Evolutionary conservation across 2,329 filamentous ascomycete genomes (phyloP), one percentile per base, ranked within the genome.

Genomic region (Beauveria sp.): DNA sequence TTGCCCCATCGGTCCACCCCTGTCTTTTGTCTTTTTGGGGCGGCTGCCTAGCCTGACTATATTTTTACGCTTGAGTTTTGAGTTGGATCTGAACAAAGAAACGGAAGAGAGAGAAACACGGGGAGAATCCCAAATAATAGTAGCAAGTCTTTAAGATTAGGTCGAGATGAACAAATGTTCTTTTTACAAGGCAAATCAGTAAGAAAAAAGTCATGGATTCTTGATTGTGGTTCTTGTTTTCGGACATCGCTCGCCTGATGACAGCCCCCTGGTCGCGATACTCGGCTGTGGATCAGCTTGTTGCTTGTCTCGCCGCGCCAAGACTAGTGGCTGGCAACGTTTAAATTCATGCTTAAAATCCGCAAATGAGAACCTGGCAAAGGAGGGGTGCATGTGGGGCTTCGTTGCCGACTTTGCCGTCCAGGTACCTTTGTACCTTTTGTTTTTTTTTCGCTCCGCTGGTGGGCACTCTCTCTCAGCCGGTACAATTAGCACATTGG

Each of bases 311-410:
- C 43, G 59, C 68, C 65, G 67, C 72, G 76, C 76, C 75, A 78
- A 78, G 76, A 67, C 67, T 57, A 71, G 72, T 76, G 74, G 74
- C 76, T 75, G 73, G 72, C 73, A 77, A 78, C 75, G 76, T 75
- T 78, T 78, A 78, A 78, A 78, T 77, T 77, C 76, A 78, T 78
- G 76, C 76, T 78, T 78, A 78, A 78, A 77, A 71, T 66, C 71
- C 67, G 66, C 65, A 63, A 61, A 61, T 57, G 3, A 60, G 45
- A 52, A 46, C n/a, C 55, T 12, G 10, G 7, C 45, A 38, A 38
- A n/a, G 31, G 53, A 22, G 48, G 52, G 26, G 57, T 50, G 49
- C 18, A 4, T 3, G 45, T 57, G 62, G 51, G 43, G 52, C 62
- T 14, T 40, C 40, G 52, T 31, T 61, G 62, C 58, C 62, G 62